Evolutionary conservation across 75 land plant species (phyloP), one percentile per base, ranked within the genome.

Genomic region (Selaginella moellendorffii): DNA sequence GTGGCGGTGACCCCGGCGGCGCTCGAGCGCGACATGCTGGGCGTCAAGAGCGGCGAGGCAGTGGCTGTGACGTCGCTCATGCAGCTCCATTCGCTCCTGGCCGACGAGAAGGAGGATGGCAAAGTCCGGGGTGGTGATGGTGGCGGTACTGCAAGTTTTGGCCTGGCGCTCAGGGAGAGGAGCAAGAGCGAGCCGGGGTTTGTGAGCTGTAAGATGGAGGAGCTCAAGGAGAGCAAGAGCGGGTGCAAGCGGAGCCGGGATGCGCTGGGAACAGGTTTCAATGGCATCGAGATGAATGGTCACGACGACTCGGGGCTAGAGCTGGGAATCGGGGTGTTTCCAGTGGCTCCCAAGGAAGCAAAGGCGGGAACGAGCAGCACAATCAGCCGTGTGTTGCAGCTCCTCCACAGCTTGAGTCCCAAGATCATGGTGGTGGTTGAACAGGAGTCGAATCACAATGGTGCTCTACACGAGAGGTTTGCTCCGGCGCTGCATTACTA

Each of bases 371-470:
- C n/a, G n/a, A n/a, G n/a, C n/a, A n/a, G n/a, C n/a, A 76, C 62
- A 27, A 61, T 71, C 24, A 83, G 74, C 52, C 61, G 66, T 29
- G 77, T 88, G 20, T 72, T 88, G 5, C 64, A 31, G 2, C 51
- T 72, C 10, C 24, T 88, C 51, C 71, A 82, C 71, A 67, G 77
- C 19, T 63, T 88, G 28, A 67, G 76, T 1, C 95, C 95, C 0
- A 88, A 85, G 31, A 29, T 85, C 65, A 77, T 88, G 83, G 78
- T 88, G 27, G 75, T 85, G 19, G 73, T 82, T 2, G 95, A 88
- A 72, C 95, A 88, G 68, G 90, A 88, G 56, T 80, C 90, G 2
- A 82, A 81, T 73, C 95, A 88, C 68, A 88, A 88, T 54, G 77
- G 82, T 0, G 65, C 67, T 0, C 66, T 88, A 27, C 77, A 66